Evolutionary conservation across 495 filamentous ascomycete genomes (phyloP).

Genomic region (Penicillium robsamsonii): DNA sequence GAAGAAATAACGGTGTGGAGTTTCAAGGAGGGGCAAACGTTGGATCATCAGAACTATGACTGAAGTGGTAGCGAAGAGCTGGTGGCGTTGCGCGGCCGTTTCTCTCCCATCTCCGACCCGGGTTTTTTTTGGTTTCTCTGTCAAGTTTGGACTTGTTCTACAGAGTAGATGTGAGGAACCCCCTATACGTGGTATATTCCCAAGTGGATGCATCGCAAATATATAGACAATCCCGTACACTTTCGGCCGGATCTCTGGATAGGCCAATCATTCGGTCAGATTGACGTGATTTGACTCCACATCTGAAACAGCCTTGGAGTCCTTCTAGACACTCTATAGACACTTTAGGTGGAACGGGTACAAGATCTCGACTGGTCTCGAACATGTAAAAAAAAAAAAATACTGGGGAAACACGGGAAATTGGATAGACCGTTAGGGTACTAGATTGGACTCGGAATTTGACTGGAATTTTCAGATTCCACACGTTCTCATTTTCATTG

Average conservation of each 20-base stretch:
- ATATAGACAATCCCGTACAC: not conserved
- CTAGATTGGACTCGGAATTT: not conserved
- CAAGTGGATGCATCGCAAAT: not conserved
- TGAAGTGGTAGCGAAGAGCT: constrained; percentile 22
- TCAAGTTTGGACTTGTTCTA: no score
- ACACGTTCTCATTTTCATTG: not conserved
- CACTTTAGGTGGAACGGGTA: not conserved
- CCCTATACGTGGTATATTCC: not conserved
- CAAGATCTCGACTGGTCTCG: not conserved
- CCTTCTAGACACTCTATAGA: not conserved
- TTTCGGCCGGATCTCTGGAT: constrained; percentile 4
- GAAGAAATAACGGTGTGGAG: constrained; percentile 11
- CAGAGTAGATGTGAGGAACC: not conserved
- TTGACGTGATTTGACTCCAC: not conserved
- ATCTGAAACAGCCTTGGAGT: not conserved
- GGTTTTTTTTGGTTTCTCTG: not conserved
- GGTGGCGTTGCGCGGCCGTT: constrained; percentile 9
- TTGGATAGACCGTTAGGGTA: not conserved
- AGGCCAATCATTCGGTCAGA: not conserved
- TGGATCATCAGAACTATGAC: constrained; percentile 30
- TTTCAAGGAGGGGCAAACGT: constrained; percentile 17
- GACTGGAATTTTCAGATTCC: not conserved
- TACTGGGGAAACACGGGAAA: not conserved
- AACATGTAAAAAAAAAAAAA: not conserved
- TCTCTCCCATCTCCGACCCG: not conserved